Evolutionary conservation across 176 grass and related monocot species (phyloP).

Genomic region (Miscanthus lutarioriparius): DNA sequence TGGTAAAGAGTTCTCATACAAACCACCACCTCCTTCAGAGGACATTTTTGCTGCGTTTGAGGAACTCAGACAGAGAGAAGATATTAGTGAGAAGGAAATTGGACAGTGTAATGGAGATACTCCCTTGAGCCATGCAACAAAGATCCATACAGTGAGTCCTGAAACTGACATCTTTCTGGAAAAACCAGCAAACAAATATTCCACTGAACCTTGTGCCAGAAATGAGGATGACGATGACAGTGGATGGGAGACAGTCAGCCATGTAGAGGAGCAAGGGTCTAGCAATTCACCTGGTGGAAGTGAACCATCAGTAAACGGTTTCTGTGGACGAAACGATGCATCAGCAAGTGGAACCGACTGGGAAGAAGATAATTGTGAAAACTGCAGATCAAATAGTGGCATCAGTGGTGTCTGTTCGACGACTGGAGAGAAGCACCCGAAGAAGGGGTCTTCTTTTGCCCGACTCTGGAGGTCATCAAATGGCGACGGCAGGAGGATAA

Average conservation of each 20-base stretch:
- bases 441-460: constrained; percentile 50
- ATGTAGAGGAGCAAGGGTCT: constrained; percentile 55
- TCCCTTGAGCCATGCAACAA: constrained; percentile 38
- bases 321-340: constrained; percentile 52
- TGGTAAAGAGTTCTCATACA: constrained; percentile 63
- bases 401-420: constrained; percentile 65
- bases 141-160: constrained; percentile 58
- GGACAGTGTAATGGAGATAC: constrained; percentile 39
- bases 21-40: constrained; percentile 53
- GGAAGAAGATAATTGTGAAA: constrained; percentile 55
- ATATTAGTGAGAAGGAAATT: constrained; percentile 47
- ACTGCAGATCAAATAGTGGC: constrained; percentile 40
- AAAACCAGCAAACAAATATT: constrained; percentile 40
- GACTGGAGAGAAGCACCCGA: constrained; percentile 54
- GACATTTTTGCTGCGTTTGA: constrained; percentile 66
- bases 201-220: constrained; percentile 38
- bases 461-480: constrained; percentile 80
- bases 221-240: constrained; percentile 59
- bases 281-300: constrained; percentile 72
- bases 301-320: constrained; percentile 62
- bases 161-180: constrained; percentile 62
- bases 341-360: constrained; percentile 51
- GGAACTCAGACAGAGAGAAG: constrained; percentile 59
- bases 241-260: constrained; percentile 60
- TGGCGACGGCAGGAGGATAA: constrained; percentile 40